Conservation (phyloP, 208 protist genomes). For the Leishmania turanica region DNA sequence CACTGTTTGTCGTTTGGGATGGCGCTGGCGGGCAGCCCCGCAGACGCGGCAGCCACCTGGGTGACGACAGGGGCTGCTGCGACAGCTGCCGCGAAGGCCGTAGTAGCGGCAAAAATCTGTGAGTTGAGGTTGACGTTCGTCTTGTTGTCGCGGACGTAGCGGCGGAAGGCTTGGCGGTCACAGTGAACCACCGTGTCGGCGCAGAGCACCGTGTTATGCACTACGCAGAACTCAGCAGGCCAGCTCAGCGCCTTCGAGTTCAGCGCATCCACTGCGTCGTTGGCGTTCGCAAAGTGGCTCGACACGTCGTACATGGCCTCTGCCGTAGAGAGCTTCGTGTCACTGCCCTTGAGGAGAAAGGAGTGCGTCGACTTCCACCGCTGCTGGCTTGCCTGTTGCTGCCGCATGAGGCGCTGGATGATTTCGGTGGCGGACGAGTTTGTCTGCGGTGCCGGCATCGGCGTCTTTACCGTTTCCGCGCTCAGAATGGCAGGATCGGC, state of each 20-base stretch:
- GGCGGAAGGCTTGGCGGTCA: slow-evolving; percentile 72
- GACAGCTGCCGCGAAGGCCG: slow-evolving; percentile 23
- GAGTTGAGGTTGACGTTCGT: slow-evolving; percentile 42
- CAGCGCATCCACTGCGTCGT: slow-evolving; percentile 69
- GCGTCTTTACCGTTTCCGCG: slow-evolving; percentile 57
- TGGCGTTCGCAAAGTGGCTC: slow-evolving; percentile 49
- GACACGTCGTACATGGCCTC: slow-evolving; percentile 74
- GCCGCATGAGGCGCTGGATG: slow-evolving; percentile 40
- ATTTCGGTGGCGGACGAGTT: slow-evolving; percentile 30
- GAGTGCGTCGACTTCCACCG: slow-evolving; percentile 57
- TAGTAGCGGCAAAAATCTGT: slow-evolving; percentile 34
- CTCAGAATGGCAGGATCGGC: slow-evolving; percentile 81
- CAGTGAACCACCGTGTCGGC: slow-evolving; percentile 56
- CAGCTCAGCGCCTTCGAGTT: slow-evolving; percentile 70
- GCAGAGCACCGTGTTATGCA: slow-evolving; percentile 73
- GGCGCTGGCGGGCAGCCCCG: slow-evolving; percentile 1
- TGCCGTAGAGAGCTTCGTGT: slow-evolving; percentile 58
- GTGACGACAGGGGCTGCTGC: slow-evolving; percentile 11
- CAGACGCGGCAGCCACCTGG: slow-evolving; percentile 2
- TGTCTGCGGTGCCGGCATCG: slow-evolving; percentile 27
- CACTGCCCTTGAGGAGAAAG: slow-evolving; percentile 72
- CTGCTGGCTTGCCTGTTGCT: slow-evolving; percentile 37
- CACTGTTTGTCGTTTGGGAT: slow-evolving; percentile 26
- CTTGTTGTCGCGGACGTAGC: slow-evolving; percentile 77
- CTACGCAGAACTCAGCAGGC: slow-evolving; percentile 83